Evolutionary conservation across 192 early-diverging fungal species (phyloP), one percentile per base, ranked within the genome.

Genomic region (Dimargaris cristalligena): DNA sequence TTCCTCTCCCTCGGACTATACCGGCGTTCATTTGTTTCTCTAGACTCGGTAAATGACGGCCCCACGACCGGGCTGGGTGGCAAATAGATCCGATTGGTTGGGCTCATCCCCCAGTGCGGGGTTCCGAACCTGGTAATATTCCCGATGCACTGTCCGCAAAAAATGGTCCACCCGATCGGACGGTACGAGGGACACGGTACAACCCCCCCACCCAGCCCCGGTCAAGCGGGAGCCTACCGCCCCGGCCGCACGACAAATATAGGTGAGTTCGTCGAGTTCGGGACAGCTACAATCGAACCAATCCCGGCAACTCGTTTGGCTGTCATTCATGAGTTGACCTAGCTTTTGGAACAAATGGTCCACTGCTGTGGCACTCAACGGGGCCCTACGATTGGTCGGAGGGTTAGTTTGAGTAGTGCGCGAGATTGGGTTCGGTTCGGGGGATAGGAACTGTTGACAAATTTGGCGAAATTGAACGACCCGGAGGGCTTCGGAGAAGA

Each of bases 141-240:
- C 67, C 35, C 78, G 74, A 56, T 76, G 80, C 57, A 89, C 61
- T 34, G 60, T 64, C 9, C 64, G 50, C 23, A 89, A 80, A 45
- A 89, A 81, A 8, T 22, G 47, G 1, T 71, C 62, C 0, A 84
- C 81, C 14, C 73, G 65, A 30, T 78, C 69, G 44, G 73, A 78
- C 26, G 77, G 62, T 16, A 90, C 81, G 35, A 94, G 69, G 46
- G 80, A 81, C 23, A 94, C 91, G 0, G 88, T 84, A 67, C 89
- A 88, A 10, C 90, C 88, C 47, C 88, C 88, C 90, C 89, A 94
- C 14, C 94, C 94, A 41, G 94, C 94, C 16, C 94, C 92, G 3
- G 91, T 94, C 46, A 95, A 74, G 29, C 92, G 71, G 30, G 88
- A 85, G 26, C 92, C 92, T 58, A 78, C 71, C 10, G 90, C 80